Conservation (phyloP, 345 rosid genomes). For the Pugionium cornutum region DNA sequence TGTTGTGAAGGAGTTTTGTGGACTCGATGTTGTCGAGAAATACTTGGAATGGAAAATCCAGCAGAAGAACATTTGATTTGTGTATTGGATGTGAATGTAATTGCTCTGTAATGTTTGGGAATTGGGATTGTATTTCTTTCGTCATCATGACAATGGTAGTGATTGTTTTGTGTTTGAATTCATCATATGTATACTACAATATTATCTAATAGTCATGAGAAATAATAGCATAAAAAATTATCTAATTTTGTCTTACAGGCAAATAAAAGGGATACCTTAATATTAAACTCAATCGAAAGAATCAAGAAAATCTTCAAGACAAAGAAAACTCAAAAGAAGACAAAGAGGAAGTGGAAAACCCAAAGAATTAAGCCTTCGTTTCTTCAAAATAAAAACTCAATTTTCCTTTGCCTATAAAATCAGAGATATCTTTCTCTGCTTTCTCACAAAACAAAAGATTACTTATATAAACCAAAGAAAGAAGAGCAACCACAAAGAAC, state of each 20-base stretch:
- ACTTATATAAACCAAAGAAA: conserved; percentile 26
- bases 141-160: background rate
- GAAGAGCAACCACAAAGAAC: conserved; percentile 10
- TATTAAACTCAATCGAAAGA: conserved; percentile 31
- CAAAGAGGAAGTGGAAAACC: conserved; percentile 35
- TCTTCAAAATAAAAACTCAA: conserved; percentile 33
- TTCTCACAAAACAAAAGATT: conserved; percentile 30
- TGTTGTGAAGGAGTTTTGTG: conserved; percentile 73
- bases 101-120: background rate
- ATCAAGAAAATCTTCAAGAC: conserved; percentile 37
- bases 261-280: conserved; percentile 17
- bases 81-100: conserved; percentile 1
- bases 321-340: conserved; percentile 40
- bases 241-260: conserved; percentile 5
- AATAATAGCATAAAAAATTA: background rate
- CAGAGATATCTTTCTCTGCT: conserved; percentile 23
- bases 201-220: background rate
- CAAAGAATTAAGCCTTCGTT: conserved; percentile 40
- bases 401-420: conserved; percentile 32
- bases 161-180: background rate
- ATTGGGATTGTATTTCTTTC: background rate
- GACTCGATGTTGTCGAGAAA: conserved; percentile 66
- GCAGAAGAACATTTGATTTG: conserved; percentile 11
- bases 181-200: conserved; percentile 3
- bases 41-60: conserved; percentile 54